Percentiles rank a stretch among this genome's conserved stretches.
Evolutionary conservation across 2,329 filamentous ascomycete species (phyloP).

Genomic region (Exophiala viscosa): DNA sequence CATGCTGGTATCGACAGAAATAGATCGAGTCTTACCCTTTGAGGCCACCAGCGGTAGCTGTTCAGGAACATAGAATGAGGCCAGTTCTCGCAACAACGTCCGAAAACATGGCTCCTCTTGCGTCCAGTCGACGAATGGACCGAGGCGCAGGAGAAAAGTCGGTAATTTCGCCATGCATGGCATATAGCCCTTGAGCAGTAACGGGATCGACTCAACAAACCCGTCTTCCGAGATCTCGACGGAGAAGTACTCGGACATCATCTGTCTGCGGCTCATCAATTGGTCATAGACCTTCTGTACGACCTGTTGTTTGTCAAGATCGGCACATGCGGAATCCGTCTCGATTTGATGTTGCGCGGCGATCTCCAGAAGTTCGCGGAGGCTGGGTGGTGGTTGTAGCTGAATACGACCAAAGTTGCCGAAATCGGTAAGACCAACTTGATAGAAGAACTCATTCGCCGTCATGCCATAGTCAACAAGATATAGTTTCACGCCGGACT

Average conservation of each 20-base stretch:
- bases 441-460: slow-evolving; percentile 89
- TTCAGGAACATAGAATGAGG: slow-evolving; percentile 87
- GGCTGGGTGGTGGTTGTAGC: slow-evolving; percentile 70
- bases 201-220: slow-evolving; percentile 71
- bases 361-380: slow-evolving; percentile 67
- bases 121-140: slow-evolving; percentile 82
- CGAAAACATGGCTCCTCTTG: slow-evolving; percentile 83
- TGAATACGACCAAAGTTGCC: slow-evolving; percentile 85
- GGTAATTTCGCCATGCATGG: slow-evolving; percentile 84
- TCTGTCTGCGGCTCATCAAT: slow-evolving; percentile 71
- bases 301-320: slow-evolving; percentile 53
- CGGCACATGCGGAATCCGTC: slow-evolving; percentile 31
- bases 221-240: slow-evolving; percentile 76
- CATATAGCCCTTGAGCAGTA: slow-evolving; percentile 84
- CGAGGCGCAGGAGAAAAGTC: slow-evolving; percentile 78
- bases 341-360: slow-evolving; percentile 68
- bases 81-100: slow-evolving; percentile 78
- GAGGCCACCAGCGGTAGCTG: slow-evolving; percentile 59
- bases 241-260: slow-evolving; percentile 91
- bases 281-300: slow-evolving; percentile 63
- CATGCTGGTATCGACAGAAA: slow-evolving; percentile 1
- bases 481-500: slow-evolving; percentile 87
- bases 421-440: slow-evolving; percentile 90
- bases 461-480: slow-evolving; percentile 88
- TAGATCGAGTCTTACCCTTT: slow-evolving; percentile 23